Conservation (phyloP, 306 rosid species). For the Malus sieversii region DNA sequence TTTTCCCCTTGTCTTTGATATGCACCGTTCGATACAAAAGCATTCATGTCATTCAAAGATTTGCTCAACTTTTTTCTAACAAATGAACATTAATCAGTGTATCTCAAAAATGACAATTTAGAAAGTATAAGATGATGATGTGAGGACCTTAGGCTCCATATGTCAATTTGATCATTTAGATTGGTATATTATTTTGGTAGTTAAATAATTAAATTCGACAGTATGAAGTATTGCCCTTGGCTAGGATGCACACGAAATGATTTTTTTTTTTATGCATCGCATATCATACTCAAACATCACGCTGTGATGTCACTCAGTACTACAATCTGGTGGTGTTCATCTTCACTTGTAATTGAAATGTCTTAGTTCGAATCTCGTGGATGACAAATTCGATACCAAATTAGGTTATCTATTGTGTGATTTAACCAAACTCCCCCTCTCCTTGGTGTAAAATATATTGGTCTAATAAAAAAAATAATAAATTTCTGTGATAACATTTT, state of each 20-base stretch:
- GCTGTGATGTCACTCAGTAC: too few species aligned
- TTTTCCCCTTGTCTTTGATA: not conserved
- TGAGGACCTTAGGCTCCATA: not conserved
- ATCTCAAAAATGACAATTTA: too few species aligned
- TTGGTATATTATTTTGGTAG: not conserved
- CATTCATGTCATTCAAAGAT: not conserved
- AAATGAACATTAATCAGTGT: not conserved
- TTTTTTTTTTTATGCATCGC: not conserved
- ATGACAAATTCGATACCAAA: too few species aligned
- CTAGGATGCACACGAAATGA: not conserved
- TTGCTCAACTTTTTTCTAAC: not conserved
- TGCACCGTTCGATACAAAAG: not conserved
- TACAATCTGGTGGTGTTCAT: too few species aligned
- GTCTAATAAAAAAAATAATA: too few species aligned
- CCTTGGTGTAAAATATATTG: too few species aligned
- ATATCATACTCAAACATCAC: not conserved
- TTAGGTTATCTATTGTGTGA: too few species aligned
- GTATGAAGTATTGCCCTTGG: not conserved
- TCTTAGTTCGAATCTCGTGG: too few species aligned
- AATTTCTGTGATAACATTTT: not conserved
- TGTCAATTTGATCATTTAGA: not conserved
- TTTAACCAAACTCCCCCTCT: too few species aligned
- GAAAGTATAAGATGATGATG: not conserved
- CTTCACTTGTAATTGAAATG: too few species aligned
- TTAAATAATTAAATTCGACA: not conserved